These are phyloP conservation scores for Fomitopsis palustris DNA, from an alignment of 1,284 basidiomycete species.

Conservation along the genomic window DNA sequence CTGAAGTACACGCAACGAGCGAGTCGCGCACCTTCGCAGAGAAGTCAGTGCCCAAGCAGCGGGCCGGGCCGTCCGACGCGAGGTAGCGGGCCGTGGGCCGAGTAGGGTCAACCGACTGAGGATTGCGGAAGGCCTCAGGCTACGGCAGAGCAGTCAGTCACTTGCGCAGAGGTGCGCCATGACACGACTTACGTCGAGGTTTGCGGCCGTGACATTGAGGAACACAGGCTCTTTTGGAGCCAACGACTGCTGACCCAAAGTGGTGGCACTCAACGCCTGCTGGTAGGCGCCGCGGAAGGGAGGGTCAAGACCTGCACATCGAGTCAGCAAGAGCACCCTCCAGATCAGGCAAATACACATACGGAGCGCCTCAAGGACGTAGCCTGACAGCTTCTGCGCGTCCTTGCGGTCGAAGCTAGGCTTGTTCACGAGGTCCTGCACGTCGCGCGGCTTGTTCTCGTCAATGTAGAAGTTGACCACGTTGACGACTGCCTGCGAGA, in stretches of 20 bases:
- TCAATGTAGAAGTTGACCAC: slow-evolving; percentile 60
- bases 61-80: slow-evolving; percentile 50
- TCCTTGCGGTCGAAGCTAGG: slow-evolving; percentile 37
- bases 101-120: slow-evolving; percentile 42
- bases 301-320: slow-evolving; percentile 42
- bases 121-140: slow-evolving; percentile 34
- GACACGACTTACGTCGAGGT: slow-evolving; percentile 45
- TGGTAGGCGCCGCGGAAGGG: slow-evolving; percentile 48
- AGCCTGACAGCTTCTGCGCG: slow-evolving; percentile 40
- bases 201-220: slow-evolving; percentile 55
- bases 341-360: slow-evolving; percentile 22
- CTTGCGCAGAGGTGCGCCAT: neutral
- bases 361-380: slow-evolving; percentile 68
- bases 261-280: slow-evolving; percentile 40
- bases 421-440: slow-evolving; percentile 26
- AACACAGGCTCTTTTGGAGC: slow-evolving; percentile 52
- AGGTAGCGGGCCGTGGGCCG: slow-evolving; percentile 50
- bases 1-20: neutral
- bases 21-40: slow-evolving; percentile 42
- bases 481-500: slow-evolving; percentile 55
- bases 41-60: slow-evolving; percentile 52
- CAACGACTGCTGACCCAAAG: slow-evolving; percentile 39
- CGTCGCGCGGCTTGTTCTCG: slow-evolving; percentile 37
- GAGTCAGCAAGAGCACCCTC: neutral
- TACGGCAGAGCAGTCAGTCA: slow-evolving; percentile 9